Evolutionary conservation across 352 stramenopile genomes (phyloP).

Genomic region (Phytopythium montanum): DNA sequence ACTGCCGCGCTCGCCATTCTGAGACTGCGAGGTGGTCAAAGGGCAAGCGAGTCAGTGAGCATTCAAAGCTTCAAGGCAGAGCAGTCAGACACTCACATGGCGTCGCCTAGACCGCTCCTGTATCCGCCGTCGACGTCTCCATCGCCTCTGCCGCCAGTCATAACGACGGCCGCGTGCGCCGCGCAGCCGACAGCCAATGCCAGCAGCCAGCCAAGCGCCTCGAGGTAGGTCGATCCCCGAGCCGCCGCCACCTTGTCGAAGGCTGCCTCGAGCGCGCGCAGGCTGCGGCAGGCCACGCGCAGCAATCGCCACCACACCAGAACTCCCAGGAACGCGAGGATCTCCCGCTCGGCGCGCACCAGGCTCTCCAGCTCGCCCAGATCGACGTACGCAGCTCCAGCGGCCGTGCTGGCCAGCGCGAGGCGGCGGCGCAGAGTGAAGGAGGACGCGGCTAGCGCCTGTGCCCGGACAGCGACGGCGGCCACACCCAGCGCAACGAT

Average conservation of each 20-base stretch:
- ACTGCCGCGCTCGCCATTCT: constrained; percentile 2
- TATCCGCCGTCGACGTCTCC: neutral
- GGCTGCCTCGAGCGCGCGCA: constrained; percentile 39
- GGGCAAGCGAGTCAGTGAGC: neutral
- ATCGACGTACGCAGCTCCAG: constrained; percentile 30
- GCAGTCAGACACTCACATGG: neutral
- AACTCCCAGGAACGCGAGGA: constrained; percentile 34
- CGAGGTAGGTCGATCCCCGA: constrained; percentile 8
- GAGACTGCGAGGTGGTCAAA: neutral
- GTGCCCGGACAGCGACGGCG: constrained; percentile 29
- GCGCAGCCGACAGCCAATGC: neutral
- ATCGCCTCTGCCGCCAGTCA: neutral
- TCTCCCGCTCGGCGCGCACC: constrained; percentile 24
- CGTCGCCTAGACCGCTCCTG: neutral
- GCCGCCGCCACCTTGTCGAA: constrained; percentile 42
- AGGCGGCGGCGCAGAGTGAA: constrained; percentile 36
- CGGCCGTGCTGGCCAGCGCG: constrained; percentile 6
- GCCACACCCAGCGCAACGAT: constrained; percentile 41
- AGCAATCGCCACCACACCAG: constrained; percentile 65
- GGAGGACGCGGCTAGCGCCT: constrained; percentile 24
- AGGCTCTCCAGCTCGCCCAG: constrained; percentile 25
- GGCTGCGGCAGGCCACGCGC: constrained; percentile 30
- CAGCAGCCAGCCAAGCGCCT: constrained; percentile 2
- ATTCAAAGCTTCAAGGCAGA: neutral
- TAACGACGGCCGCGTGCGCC: neutral